A percentile compares a stretch with the other conserved stretches of the same genome.
Evolutionary conservation across 2,329 filamentous ascomycete species (phyloP).

Genomic region (Penicillium sp.): DNA sequence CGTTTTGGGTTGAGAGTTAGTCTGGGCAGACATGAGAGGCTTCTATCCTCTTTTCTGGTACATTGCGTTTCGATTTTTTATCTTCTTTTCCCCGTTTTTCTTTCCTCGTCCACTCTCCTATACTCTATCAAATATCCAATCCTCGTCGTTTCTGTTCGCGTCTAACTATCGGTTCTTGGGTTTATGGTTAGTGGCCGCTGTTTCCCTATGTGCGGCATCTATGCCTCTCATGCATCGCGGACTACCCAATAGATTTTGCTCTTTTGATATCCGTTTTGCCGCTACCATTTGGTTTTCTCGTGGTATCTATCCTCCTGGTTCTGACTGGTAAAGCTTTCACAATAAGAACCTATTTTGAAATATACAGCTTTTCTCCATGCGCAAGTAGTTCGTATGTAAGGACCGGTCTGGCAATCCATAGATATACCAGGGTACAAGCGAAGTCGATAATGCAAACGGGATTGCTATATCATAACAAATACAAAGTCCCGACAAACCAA

Average conservation of each 20-base stretch:
- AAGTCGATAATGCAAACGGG: conserved; percentile 13
- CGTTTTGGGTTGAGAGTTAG: conserved; percentile 17
- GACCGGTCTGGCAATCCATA: too few species aligned
- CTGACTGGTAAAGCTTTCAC: too few species aligned
- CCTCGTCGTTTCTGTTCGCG: conserved; percentile 9
- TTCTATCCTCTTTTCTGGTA: conserved; percentile 19
- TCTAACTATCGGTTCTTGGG: conserved; percentile 1
- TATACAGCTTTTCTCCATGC: too few species aligned
- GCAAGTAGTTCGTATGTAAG: too few species aligned
- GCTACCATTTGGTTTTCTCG: too few species aligned
- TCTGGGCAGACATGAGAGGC: conserved; percentile 21
- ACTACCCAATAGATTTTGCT: conserved; percentile 19
- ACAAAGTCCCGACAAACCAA: conserved; percentile 23
- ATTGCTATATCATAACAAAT: conserved; percentile 18
- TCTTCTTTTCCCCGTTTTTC: conserved; percentile 11
- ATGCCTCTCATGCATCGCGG: conserved; percentile 13
- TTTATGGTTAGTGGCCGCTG: too few species aligned
- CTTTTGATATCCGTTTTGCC: conserved; percentile 4
- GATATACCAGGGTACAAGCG: background rate
- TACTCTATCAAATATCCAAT: conserved; percentile 22
- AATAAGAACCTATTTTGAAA: too few species aligned
- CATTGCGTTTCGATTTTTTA: conserved; percentile 15
- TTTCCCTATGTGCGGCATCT: conserved; percentile 8
- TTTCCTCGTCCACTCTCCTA: conserved; percentile 12
- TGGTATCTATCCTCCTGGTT: too few species aligned